Evolutionary conservation across 2,329 filamentous ascomycete genomes (phyloP).

Genomic region (Microcyclosporella mali): DNA sequence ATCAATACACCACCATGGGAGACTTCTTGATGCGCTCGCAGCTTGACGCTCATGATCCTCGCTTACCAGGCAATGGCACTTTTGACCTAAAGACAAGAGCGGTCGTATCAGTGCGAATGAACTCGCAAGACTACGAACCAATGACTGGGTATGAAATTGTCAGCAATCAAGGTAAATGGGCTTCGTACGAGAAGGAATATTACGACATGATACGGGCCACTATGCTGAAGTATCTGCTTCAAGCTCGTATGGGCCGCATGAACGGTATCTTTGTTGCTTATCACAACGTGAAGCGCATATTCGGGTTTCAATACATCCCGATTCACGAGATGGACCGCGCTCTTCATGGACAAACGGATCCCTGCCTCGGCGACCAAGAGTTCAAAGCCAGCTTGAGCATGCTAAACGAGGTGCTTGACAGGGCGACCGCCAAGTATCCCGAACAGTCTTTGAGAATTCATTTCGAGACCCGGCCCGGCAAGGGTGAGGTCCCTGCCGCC

Average conservation of each 20-base stretch:
- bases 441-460: constrained; percentile 41
- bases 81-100: constrained; percentile 96
- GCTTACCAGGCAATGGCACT: constrained; percentile 83
- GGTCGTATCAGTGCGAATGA: constrained; percentile 87
- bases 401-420: constrained; percentile 72
- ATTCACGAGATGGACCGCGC: constrained; percentile 82
- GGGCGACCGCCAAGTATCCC: constrained; percentile 68
- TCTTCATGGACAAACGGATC: constrained; percentile 70
- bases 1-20: constrained; percentile 78
- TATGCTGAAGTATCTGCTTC: constrained; percentile 92
- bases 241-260: constrained; percentile 96
- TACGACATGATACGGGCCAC: constrained; percentile 94
- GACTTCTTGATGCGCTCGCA: constrained; percentile 94
- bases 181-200: constrained; percentile 93
- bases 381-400: constrained; percentile 76
- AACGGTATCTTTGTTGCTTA: constrained; percentile 96
- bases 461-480: constrained; percentile 41
- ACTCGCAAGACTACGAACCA: constrained; percentile 62
- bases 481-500: constrained; percentile 38
- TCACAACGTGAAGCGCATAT: constrained; percentile 91
- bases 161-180: constrained; percentile 66
- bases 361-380: constrained; percentile 68
- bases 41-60: constrained; percentile 79
- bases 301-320: constrained; percentile 92
- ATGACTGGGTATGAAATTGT: constrained; percentile 85